These are phyloP conservation scores for Fusarium setosum DNA, from an alignment of 2,329 filamentous ascomycete genomes.

Conservation along the genomic window DNA sequence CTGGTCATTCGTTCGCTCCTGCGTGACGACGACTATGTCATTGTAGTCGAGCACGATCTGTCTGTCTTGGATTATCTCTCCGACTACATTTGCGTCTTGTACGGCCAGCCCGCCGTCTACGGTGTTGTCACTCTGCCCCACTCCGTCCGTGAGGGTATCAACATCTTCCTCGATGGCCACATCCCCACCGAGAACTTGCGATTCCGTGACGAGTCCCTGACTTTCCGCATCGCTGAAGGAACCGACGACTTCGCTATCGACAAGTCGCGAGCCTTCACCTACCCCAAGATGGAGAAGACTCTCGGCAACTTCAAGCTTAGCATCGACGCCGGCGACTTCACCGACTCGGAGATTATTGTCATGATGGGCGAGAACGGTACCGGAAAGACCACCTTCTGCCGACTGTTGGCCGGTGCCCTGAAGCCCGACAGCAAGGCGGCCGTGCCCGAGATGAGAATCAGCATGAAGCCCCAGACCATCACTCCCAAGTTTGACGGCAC, in stretches of 20 bases:
- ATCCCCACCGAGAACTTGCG: conserved; percentile 98
- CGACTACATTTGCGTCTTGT: conserved; percentile 97
- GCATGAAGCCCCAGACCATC: conserved; percentile 99
- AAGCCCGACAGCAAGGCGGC: conserved; percentile 85
- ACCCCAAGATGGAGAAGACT: conserved; percentile 93
- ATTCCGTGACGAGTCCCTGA: conserved; percentile 96
- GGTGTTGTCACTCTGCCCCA: conserved; percentile 96
- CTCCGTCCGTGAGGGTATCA: conserved; percentile 98
- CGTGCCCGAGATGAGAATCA: conserved; percentile 95
- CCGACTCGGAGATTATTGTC: conserved; percentile 97
- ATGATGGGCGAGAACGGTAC: conserved; percentile 99
- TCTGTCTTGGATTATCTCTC: conserved; percentile 98
- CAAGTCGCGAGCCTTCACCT: conserved; percentile 85
- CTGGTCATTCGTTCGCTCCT: conserved; percentile 92
- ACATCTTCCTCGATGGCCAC: conserved; percentile 98
- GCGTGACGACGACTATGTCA: conserved; percentile 91
- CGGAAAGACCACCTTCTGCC: conserved; percentile 99
- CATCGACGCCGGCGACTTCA: conserved; percentile 88
- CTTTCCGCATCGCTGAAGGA: conserved; percentile 92
- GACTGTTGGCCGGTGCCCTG: conserved; percentile 90
- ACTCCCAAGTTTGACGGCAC: conserved; percentile 98
- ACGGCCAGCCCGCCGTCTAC: conserved; percentile 94
- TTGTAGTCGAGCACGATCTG: conserved; percentile 99
- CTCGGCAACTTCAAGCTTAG: conserved; percentile 87
- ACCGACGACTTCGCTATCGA: conserved; percentile 89